Evolutionary conservation across 2,329 filamentous ascomycete species (phyloP).

Genomic region (Diplodia sapinea): DNA sequence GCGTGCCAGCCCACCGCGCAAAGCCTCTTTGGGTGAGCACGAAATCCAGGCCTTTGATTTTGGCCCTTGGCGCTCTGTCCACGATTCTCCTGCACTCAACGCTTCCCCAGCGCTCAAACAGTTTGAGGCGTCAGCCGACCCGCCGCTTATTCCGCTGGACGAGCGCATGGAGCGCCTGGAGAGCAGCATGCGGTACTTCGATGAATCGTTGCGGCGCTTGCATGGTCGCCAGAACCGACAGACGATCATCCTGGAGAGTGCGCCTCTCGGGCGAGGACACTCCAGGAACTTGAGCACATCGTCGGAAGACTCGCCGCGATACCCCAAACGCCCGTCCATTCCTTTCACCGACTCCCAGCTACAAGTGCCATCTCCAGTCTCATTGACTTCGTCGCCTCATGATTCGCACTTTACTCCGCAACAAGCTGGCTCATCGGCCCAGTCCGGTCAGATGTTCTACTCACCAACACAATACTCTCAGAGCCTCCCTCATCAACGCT

Average conservation of each 20-base stretch:
- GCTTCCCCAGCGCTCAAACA: conserved; percentile 22
- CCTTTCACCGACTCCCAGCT: conserved; percentile 19
- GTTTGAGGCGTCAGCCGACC: conserved; percentile 31
- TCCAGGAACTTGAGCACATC: conserved; percentile 43
- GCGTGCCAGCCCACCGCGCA: conserved; percentile 1
- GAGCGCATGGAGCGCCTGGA: conserved; percentile 45
- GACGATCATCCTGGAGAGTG: conserved; percentile 48
- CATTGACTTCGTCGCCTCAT: conserved; percentile 13
- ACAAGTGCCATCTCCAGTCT: conserved; percentile 20
- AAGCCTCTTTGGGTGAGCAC: conserved; percentile 25
- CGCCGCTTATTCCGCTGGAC: conserved; percentile 40
- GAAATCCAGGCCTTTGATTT: conserved; percentile 47
- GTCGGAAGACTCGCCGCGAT: conserved; percentile 19
- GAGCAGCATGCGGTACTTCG: conserved; percentile 40
- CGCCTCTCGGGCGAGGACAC: conserved; percentile 42
- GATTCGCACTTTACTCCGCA: conserved; percentile 11
- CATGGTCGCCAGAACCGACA: conserved; percentile 45
- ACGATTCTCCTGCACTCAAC: conserved; percentile 31
- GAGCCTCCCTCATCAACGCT: conserved; percentile 7
- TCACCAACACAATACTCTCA: conserved; percentile 4
- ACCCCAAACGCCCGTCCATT: conserved; percentile 27
- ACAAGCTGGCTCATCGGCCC: neutral
- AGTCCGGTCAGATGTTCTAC: conserved; percentile 5
- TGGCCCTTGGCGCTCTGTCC: conserved; percentile 39
- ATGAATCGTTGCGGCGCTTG: conserved; percentile 42